Percentiles rank a stretch among this genome's conserved stretches.
Conservation (phyloP, 2,329 filamentous ascomycete species). For the Helotiales sp. region DNA sequence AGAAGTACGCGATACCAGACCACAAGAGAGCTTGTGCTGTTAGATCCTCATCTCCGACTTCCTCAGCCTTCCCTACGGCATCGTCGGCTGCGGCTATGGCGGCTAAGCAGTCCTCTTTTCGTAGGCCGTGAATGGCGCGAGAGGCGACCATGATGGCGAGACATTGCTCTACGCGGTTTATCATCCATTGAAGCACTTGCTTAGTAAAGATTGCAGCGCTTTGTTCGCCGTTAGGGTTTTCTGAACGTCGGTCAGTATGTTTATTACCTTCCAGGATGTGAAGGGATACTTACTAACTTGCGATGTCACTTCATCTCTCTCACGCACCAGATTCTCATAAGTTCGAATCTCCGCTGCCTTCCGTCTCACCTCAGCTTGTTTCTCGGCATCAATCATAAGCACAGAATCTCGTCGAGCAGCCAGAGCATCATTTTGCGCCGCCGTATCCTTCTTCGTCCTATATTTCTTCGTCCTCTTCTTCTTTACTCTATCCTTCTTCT, state of each 20-base stretch:
- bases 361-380: neutral
- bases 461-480: too few relatives aligned
- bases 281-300: neutral
- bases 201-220: neutral
- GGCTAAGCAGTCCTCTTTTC: neutral
- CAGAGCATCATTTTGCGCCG: neutral
- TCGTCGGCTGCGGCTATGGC: neutral
- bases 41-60: neutral
- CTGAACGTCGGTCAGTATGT: neutral
- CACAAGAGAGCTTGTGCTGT: neutral
- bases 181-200: neutral
- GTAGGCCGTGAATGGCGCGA: neutral
- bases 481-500: neutral
- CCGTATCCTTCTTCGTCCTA: neutral
- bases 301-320: neutral
- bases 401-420: neutral
- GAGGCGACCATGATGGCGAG: neutral
- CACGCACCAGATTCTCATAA: neutral
- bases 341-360: neutral
- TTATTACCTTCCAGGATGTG: neutral
- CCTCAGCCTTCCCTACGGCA: neutral
- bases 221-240: neutral
- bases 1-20: constrained; percentile 4
- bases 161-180: neutral
- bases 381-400: neutral